Evolutionary conservation across 768 basidiomycete species (phyloP), one percentile per base, ranked within the genome.

Genomic region (Hemileccinum impolitum): DNA sequence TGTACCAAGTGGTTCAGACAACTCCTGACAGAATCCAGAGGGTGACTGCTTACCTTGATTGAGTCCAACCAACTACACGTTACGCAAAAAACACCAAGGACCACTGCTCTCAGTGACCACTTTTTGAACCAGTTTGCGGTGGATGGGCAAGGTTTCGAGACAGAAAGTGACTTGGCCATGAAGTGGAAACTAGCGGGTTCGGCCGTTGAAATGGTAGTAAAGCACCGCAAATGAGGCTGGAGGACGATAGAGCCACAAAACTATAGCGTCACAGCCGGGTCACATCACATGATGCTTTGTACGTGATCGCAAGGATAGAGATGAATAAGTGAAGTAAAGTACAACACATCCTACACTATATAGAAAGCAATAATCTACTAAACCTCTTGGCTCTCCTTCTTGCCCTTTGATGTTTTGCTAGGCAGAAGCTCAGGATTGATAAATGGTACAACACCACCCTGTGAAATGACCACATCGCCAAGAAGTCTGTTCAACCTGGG

Each of bases 391-490:
- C 61, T 71, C 56, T 72, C 73, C 64, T 78, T 78, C 71, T 79
- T 80, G 63, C 74, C 76, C 63, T 74, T 77, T 45, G 68, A 65
- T 39, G 75, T 67, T 68, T 81, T 84, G 57, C 66, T 72, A 57
- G 79, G 79, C 48, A 80, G 61, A 30, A 80, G 73, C 59, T 70
- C 78, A 44, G 76, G 66, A 57, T 75, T 73, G 61, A 81, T 81
- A 60, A 67, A 65, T 45, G 75, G 77, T 21, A 77, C 70, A 38
- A 78, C 78, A 72, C 81, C 81, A 70, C 81, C 81, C 55, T 82
- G 80, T 32, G 79, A 81, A 69, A 82, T 82, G 64, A 79, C 74
- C 48, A 82, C 81, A 55, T 64, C 65, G 12, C 70, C 70, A 14
- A 73, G 70, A 21, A 72, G 72, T 45, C 55, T 72, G 58, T 70